phyloP scores from a whole-genome alignment of 306 rosid genomes.

The Hippophae tibetana region DNA sequence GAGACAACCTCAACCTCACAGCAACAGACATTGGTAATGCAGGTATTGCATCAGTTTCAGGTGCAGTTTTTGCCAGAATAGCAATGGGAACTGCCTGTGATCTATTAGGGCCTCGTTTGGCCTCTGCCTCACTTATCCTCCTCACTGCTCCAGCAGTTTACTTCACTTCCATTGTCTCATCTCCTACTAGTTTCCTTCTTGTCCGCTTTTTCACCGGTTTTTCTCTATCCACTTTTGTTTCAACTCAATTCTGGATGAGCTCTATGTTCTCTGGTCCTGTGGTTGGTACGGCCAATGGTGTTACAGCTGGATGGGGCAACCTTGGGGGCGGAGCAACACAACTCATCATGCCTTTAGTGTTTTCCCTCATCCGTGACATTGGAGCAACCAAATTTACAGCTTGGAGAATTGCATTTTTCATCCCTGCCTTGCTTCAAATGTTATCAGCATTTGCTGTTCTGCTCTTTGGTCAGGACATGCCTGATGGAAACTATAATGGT shows the following conservation, averaged over 20 bases:
- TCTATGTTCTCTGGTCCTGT: constrained; percentile 73
- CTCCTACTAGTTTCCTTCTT: constrained; percentile 49
- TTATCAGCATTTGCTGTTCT: constrained; percentile 48
- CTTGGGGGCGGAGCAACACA: constrained; percentile 85
- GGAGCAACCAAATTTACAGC: constrained; percentile 67
- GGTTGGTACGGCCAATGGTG: constrained; percentile 65
- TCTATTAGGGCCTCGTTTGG: constrained; percentile 68
- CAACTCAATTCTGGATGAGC: constrained; percentile 97
- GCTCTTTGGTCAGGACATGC: constrained; percentile 59
- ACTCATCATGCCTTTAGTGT: constrained; percentile 80
- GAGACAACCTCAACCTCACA: constrained; percentile 78
- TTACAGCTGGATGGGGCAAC: constrained; percentile 85
- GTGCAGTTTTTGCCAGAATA: constrained; percentile 69
- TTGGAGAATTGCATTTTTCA: constrained; percentile 71
- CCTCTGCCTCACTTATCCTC: constrained; percentile 56
- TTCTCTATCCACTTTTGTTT: constrained; percentile 73
- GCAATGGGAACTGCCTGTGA: constrained; percentile 91
- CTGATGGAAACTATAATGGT: constrained; percentile 55
- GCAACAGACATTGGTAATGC: constrained; percentile 92
- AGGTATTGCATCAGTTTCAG: constrained; percentile 78
- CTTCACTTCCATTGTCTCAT: constrained; percentile 41
- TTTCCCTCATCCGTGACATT: constrained; percentile 31
- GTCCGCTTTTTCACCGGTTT: constrained; percentile 80
- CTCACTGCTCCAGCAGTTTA: constrained; percentile 64
- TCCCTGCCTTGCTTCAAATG: constrained; percentile 64